These are phyloP conservation scores for Populus hybrid DNA, from an alignment of 441 rosid species.

Conservation along the genomic window DNA sequence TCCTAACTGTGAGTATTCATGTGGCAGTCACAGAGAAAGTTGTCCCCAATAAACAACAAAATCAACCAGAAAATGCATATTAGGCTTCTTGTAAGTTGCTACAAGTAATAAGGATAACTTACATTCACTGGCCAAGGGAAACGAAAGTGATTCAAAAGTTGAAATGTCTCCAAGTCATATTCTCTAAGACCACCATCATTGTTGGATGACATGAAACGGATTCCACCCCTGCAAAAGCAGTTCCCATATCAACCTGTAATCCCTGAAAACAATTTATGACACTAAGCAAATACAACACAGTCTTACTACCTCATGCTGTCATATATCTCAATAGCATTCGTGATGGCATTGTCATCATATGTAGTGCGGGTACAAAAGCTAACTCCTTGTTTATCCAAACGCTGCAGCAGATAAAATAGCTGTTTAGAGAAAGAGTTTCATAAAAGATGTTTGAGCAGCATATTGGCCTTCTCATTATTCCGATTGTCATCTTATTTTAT, in stretches of 20 bases:
- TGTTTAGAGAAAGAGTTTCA: not conserved
- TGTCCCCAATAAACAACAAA: too few relatives aligned
- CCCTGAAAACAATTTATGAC: not conserved
- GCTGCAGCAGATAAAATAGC: slow-evolving; percentile 35
- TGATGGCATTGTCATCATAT: slow-evolving; percentile 79
- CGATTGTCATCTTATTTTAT: not conserved
- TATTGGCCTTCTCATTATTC: not conserved
- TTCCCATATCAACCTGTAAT: not conserved
- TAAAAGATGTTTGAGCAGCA: not conserved
- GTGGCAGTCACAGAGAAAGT: not conserved
- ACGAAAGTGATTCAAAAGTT: slow-evolving; percentile 57
- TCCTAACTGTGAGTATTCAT: not conserved
- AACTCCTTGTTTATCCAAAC: slow-evolving; percentile 70
- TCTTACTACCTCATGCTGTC: slow-evolving; percentile 51
- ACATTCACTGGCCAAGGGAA: slow-evolving; percentile 96
- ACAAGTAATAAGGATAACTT: slow-evolving; percentile 20
- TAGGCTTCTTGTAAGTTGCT: not conserved
- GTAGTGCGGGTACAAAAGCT: slow-evolving; percentile 85
- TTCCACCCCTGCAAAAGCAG: slow-evolving; percentile 55
- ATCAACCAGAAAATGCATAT: not conserved
- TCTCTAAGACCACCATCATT: slow-evolving; percentile 86
- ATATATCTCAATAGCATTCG: slow-evolving; percentile 87
- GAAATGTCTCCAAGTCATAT: slow-evolving; percentile 86
- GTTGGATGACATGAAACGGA: slow-evolving; percentile 81
- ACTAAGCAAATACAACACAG: slow-evolving; percentile 11